These are phyloP conservation scores for Protomyces lactucae-debilis DNA, from an alignment of 1,139 yeast genomes.

Conservation along the genomic window DNA sequence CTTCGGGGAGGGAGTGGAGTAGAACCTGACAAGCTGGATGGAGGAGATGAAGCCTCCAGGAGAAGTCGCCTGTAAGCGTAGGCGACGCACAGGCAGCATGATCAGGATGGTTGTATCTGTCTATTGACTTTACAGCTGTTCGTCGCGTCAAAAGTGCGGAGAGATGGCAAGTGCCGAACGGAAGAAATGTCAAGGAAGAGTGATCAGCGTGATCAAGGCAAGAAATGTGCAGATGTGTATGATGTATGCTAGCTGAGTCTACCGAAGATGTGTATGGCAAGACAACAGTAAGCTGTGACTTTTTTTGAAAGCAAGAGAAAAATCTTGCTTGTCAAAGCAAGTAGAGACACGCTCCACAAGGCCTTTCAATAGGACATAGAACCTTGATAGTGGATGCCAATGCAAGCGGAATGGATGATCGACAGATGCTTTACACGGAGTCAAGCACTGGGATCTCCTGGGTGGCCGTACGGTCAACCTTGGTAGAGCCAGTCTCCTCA, in stretches of 20 bases:
- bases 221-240: background rate
- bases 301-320: background rate
- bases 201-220: background rate
- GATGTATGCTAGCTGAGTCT: background rate
- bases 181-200: background rate
- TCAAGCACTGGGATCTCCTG: slow-evolving; percentile 69
- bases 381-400: background rate
- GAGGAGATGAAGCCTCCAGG: background rate
- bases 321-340: background rate
- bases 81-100: too few relatives aligned
- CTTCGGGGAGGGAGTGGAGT: background rate
- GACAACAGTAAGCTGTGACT: background rate
- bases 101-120: too few relatives aligned
- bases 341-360: background rate
- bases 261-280: background rate
- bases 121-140: background rate
- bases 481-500: slow-evolving; percentile 73
- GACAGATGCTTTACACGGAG: slow-evolving; percentile 51
- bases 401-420: background rate
- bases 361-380: background rate
- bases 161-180: background rate
- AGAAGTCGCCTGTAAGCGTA: background rate
- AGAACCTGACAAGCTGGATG: background rate
- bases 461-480: slow-evolving; percentile 81
- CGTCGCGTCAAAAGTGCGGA: background rate